Evolutionary conservation across 805 yeast species (phyloP).

Genomic region (Zygoascus ofunaensis): DNA sequence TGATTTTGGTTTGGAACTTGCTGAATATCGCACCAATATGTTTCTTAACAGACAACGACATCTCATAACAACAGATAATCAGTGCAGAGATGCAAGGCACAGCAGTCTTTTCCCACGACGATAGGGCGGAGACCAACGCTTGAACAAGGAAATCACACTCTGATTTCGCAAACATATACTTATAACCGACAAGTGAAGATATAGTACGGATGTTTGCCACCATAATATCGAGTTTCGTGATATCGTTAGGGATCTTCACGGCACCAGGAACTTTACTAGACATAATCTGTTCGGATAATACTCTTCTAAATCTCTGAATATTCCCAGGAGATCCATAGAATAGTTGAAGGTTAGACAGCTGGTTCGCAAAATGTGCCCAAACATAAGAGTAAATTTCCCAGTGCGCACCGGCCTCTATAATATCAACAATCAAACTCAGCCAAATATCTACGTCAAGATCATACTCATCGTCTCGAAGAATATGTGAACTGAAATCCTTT

Average conservation of each 20-base stretch:
- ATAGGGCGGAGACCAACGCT: constrained; percentile 43
- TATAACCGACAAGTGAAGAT: constrained; percentile 41
- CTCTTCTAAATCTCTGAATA: constrained; percentile 34
- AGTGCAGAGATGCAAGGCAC: constrained; percentile 70
- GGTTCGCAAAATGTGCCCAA: constrained; percentile 63
- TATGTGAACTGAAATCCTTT: neutral
- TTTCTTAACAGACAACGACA: constrained; percentile 64
- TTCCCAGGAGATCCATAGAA: constrained; percentile 38
- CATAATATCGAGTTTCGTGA: constrained; percentile 53
- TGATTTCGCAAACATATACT: constrained; percentile 43
- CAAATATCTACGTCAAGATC: constrained; percentile 41
- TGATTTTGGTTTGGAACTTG: constrained; percentile 64
- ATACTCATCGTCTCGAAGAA: constrained; percentile 7
- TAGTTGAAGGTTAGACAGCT: constrained; percentile 48
- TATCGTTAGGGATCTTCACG: constrained; percentile 32
- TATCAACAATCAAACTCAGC: constrained; percentile 41
- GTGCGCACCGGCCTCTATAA: constrained; percentile 44
- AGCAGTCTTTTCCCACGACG: constrained; percentile 72
- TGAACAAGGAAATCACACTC: constrained; percentile 55
- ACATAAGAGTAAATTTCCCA: constrained; percentile 68
- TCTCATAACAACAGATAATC: constrained; percentile 70
- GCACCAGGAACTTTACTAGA: constrained; percentile 36
- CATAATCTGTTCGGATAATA: constrained; percentile 50
- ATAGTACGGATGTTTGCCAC: constrained; percentile 55
- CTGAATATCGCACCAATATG: constrained; percentile 59